Evolutionary conservation across 2,329 filamentous ascomycete genomes (phyloP), one percentile per base, ranked within the genome.

Genomic region (Aspergillus thermomutatus): DNA sequence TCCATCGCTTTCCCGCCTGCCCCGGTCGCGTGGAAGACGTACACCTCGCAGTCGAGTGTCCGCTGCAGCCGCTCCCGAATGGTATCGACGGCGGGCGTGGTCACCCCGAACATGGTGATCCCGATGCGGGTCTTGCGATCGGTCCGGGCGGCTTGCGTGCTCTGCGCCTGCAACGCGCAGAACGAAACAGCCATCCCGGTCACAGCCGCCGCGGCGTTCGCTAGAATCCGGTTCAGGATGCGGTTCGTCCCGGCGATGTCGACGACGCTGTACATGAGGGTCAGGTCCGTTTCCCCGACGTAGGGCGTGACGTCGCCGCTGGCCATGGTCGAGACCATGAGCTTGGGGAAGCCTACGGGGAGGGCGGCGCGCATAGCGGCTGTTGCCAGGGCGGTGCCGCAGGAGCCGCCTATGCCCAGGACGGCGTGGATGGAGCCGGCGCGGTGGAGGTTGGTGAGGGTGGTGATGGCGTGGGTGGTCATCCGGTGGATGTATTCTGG

Each of bases 51-150:
- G 2, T 67, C 66, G 53, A 78, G 71, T 2, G 50, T 25, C 3
- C 72, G 58, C 52, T 83, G 77, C 0, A 89, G 75, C 48, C 81
- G 70, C 1, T 69, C 63, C 0, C 85, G 79, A 1, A 87, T 81
- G 1, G 69, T 72, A 49, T 86, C 82, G 0, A 86, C 87, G 10
- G 82, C 83, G 0, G 87, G 86, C 0, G 87, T 90, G 0, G 88
- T 91, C 6, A 90, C 87, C 2, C 88, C 87, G 65, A 90, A 90
- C 87, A 90, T 90, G 2, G 87, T 89, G 25, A 90, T 81, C 0
- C 81, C 87, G 6, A 90, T 76, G 0, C 80, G 75, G 54, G 79
- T 81, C 63, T 78, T 79, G n/a, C n/a, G 4, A 4, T 6, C 28
- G 28, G 6, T 40, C 1, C 34, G 11, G n/a, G 10, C 34, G 11